Evolutionary conservation across 2,329 filamentous ascomycete species (phyloP), one percentile per base, ranked within the genome.

Genomic region (Aulographum hederae): DNA sequence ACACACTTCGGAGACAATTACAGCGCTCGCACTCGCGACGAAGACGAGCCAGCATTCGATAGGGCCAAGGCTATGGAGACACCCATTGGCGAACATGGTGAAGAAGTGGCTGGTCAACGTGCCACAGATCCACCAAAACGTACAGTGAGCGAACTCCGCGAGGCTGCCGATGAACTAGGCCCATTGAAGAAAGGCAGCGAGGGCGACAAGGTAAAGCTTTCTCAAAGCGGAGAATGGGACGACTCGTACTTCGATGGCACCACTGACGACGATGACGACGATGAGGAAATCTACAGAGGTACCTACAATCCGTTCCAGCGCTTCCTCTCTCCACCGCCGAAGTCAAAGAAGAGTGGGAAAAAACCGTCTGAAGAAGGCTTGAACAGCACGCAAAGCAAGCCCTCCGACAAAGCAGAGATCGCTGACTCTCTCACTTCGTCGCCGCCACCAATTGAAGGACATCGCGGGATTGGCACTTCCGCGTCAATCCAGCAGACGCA

Each of bases 1-100:
- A 84, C 82, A 0, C 89, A 98, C 55, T 98, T 98, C 49, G 78
- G 73, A 33, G 78, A 91, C 46, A 73, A 72, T 1, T 68, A 67
- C 30, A 57, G 65, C 2, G 74, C 78, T 0, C 63, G 65, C 12
- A 73, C 67, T 1, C 63, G 70, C 2, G 78, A 85, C 43, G 70
- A 78, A 30, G 54, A 75, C 19, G 76, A 81, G 48, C 56, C 62
- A 26, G 65, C 61, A n/a, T 51, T 54, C 1, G 84, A 93, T 45
- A 67, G 77, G 8, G 80, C 81, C 0, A 69, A 74, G 40, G 61
- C 61, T 26, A 56, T 68, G 16, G 52, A 60, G 29, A 58, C 65
- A 39, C 59, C 58, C 2, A 71, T 75, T 0, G 68, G 65, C 26
- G 57, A 60, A 34, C 62, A 73, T n/a, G 79, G 78, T 6, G 61